phyloP scores from a whole-genome alignment of 192 early-diverging fungal genomes.

The Spinellus fusiger region DNA sequence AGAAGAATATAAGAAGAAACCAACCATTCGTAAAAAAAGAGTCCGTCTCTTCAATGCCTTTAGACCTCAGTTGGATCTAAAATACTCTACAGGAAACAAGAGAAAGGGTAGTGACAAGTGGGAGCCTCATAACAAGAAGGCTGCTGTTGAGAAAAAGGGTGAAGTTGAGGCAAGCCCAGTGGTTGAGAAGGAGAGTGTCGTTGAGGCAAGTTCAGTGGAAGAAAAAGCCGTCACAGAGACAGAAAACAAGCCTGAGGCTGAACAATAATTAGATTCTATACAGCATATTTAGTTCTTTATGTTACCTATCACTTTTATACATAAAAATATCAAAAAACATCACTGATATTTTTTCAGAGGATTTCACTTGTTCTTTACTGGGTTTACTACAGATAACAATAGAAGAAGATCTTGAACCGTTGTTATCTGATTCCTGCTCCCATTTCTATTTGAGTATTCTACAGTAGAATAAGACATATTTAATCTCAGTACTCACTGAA shows the following conservation, averaged over 20 bases:
- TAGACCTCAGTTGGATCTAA: no score
- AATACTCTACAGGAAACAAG: no score
- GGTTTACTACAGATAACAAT: no score
- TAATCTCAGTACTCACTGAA: no score
- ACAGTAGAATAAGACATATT: no score
- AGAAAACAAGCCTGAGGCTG: background rate
- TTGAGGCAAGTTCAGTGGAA: background rate
- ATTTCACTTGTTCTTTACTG: no score
- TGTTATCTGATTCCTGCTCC: no score
- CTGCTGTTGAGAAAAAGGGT: background rate
- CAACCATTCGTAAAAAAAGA: background rate
- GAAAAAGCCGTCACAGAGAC: background rate
- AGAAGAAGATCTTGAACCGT: no score
- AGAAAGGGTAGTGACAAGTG: background rate
- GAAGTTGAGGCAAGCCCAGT: background rate
- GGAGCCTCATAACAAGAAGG: background rate
- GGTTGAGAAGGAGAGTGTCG: background rate
- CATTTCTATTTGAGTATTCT: no score
- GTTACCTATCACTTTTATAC: background rate
- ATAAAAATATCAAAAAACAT: background rate
- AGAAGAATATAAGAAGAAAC: conserved; percentile 18
- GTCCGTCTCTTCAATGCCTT: no score
- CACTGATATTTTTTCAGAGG: no score
- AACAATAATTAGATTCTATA: background rate
- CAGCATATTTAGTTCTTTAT: background rate